Base-by-base conservation (phyloP, 495 filamentous ascomycete genomes). In the Pseudevernia furfuracea region DNA sequence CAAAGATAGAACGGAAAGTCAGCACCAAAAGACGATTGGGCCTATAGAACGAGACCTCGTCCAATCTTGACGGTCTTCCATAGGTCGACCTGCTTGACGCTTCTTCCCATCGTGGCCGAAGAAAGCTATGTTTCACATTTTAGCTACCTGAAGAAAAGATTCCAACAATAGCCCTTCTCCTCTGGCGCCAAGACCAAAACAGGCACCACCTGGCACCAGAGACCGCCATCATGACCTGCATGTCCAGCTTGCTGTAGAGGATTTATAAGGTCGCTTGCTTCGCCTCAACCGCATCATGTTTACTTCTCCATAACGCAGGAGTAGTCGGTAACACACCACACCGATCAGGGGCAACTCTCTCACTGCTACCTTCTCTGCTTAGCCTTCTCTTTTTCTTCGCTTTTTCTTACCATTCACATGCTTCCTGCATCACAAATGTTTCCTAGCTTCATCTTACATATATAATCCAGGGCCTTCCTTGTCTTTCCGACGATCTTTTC, bases 181-280 rank as follows among this genome's bases (percentile, higher is more conserved):
- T 25, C 56, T 64, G 62, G 62, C 62, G 41, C 43, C 62, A 64
- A 58, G 62, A 56, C 62, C 62, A 64, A 49, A 59, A 28, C 62
- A 59, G 62, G 37, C 59, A 59, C 55, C 62, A 30, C 56, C 46
- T 44, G 36, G 46, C 62, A 30, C 56, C 46, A 57, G 36, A 58
- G 43, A 59, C 62, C 62, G n/a, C 39, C 38, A 48, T 44, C 32
- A 28, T 37, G 62, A 12, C 62, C 62, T 59, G 25, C 32, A 19
- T 58, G 32, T 19, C 49, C 56, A 58, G 53, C 52, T n/a, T 21
- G 43, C 39, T 58, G 38, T 46, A 55, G 37, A 21, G 37, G 55
- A 64, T 59, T 59, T 64, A 68, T 68, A 68, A 68, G 66, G 44
- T 56, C n/a, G 37, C 8, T 34, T 68, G 62, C 66, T 68, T 65